Evolutionary conservation across 305 asterid genomes (phyloP), one percentile per base, ranked within the genome.

Genomic region (Nicotiana rustica): DNA sequence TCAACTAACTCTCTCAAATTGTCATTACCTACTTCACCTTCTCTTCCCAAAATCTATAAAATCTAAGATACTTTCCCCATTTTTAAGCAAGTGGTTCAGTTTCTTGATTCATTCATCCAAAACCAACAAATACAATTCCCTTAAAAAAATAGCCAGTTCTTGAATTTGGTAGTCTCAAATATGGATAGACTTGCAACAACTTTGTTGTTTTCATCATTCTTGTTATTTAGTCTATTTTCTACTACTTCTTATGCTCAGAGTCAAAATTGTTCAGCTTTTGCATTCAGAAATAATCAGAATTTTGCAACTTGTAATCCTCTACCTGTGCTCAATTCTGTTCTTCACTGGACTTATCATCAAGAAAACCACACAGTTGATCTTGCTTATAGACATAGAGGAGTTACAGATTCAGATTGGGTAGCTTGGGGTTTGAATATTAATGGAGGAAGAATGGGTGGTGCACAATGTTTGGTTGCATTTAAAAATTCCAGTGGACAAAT

Each of bases 281-380:
- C 29, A 14, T 95, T 94, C 82, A 35, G 85, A 13, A 85, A 82
- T 85, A 83, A 71, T 81, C 80, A 19, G 21, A 2, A 2, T 0
- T 92, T 71, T 81, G 31, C 84, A 0, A 56, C 89, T 3, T 94
- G 97, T 67, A 86, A 25, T 71, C 4, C 2, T 67, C 95, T 95
- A 8, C 94, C 97, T 0, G 89, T 84, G 3, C 87, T 95, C 1
- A 84, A 77, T 90, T 81, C 99, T 2, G 88, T 89, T 90, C 87
- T 95, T 1, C 98, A 95, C 84, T 95, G 95, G 94, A 92, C 18
- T 77, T 94, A 92, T 88, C 89, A 90, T 77, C 81, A 35, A 17
- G 10, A 78, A n/a, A 92, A 90, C 84, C 82, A 86, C 82, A 82
- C 92, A 0, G 87, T 90, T 4, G 93, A 93, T 25, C 81, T 95